A percentile compares a stretch with the other conserved stretches of the same genome.
Conservation (phyloP, 306 rosid species). For the apple (Malus domestica) region ASM211411v1 NC_041803.1:33779001-33779500, state of each 20-base stretch:
- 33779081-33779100: neutral
- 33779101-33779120: neutral
- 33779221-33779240: neutral
- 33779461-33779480: neutral
- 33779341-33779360: neutral
- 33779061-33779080: neutral
- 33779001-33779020: neutral
- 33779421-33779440: neutral
- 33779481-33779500: neutral
- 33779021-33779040: constrained; percentile 3
- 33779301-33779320: neutral
- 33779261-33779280: neutral
- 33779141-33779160: neutral
- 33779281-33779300: neutral
- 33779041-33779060: too few relatives aligned
- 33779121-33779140: neutral
- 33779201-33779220: neutral
- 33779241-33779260: neutral
- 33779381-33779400: neutral
- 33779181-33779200: neutral
- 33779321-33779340: neutral
- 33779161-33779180: neutral
- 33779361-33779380: neutral
- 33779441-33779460: neutral
- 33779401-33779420: neutral